phyloP scores from a whole-genome alignment of 2,329 filamentous ascomycete species.

The Camillea tinctor region DNA sequence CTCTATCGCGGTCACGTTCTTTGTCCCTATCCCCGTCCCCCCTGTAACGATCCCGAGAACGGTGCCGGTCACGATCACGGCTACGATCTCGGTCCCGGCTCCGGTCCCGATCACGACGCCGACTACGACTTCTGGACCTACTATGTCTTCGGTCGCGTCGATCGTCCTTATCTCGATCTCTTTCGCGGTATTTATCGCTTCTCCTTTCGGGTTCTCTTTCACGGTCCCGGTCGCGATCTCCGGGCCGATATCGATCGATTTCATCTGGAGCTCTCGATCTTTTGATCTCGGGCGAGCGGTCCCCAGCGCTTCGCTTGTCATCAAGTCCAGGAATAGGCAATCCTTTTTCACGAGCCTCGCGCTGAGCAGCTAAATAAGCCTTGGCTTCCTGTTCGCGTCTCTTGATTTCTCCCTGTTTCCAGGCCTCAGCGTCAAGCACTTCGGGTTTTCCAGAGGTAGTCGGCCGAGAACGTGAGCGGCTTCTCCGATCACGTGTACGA shows the following conservation, averaged over 20 bases:
- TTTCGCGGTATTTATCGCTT: conserved; percentile 2
- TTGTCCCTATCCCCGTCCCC: conserved; percentile 46
- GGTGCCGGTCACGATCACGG: conserved; percentile 35
- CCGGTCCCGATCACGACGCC: conserved; percentile 33
- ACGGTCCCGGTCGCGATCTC: conserved; percentile 36
- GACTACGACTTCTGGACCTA: conserved; percentile 32
- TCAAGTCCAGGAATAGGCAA: conserved; percentile 58
- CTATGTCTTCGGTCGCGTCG: conserved; percentile 25
- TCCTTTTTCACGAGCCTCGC: conserved; percentile 59
- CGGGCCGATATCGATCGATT: conserved; percentile 49
- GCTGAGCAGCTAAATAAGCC: conserved; percentile 61
- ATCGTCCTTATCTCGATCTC: conserved; percentile 22
- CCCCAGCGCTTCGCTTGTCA: conserved; percentile 46
- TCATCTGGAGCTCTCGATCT: conserved; percentile 37
- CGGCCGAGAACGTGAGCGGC: conserved; percentile 43
- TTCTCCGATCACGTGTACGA: conserved; percentile 36
- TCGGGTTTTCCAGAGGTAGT: conserved; percentile 45
- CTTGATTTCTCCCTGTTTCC: conserved; percentile 61
- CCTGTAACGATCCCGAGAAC: conserved; percentile 48
- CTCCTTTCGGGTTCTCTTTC: conserved; percentile 6
- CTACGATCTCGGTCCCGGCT: conserved; percentile 33
- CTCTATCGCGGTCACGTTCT: conserved; percentile 37
- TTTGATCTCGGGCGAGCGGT: conserved; percentile 44
- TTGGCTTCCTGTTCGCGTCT: conserved; percentile 64
- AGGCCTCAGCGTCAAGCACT: conserved; percentile 43